A percentile compares a stretch with the other conserved stretches of the same genome.
phyloP scores from a whole-genome alignment of 2,329 filamentous ascomycete genomes.

The Beauveria rudraprayagi region DNA sequence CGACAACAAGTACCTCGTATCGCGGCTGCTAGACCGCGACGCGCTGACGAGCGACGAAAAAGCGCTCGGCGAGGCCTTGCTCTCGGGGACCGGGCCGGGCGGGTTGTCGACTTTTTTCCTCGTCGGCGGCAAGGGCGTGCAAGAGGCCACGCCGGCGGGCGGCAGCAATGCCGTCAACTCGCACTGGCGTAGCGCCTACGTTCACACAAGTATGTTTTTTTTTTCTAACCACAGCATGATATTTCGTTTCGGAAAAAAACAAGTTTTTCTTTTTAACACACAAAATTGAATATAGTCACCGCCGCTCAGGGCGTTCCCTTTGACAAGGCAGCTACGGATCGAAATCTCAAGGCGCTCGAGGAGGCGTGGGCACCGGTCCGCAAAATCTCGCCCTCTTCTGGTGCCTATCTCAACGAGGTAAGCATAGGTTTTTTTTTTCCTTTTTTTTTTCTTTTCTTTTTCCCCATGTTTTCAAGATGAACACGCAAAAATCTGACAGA shows the following conservation, averaged over 20 bases:
- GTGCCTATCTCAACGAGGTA: conserved; percentile 40
- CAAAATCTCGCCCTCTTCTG: conserved; percentile 31
- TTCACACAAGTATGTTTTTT: conserved; percentile 25
- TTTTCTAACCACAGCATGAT: no score
- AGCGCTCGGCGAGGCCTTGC: conserved; percentile 29
- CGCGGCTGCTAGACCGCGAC: conserved; percentile 33
- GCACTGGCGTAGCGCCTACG: conserved; percentile 35
- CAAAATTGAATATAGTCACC: conserved; percentile 17
- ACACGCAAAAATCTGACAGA: not conserved
- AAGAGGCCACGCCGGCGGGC: conserved; percentile 34
- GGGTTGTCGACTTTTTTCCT: conserved; percentile 28
- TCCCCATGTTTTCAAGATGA: no score
- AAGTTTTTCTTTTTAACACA: no score
- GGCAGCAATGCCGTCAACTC: conserved; percentile 37
- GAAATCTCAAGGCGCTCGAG: conserved; percentile 21
- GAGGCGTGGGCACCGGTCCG: conserved; percentile 26
- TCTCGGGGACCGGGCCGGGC: conserved; percentile 22
- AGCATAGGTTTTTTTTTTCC: not conserved
- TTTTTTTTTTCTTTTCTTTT: no score
- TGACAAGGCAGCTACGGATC: conserved; percentile 22
- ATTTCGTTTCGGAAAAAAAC: no score
- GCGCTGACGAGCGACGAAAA: conserved; percentile 27
- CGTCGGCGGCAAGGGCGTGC: conserved; percentile 37
- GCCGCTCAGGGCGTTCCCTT: conserved; percentile 23
- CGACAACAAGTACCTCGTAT: conserved; percentile 29